These are phyloP conservation scores for Volvariella surrecta DNA, from an alignment of 1,284 basidiomycete species.

Conservation along the genomic window DNA sequence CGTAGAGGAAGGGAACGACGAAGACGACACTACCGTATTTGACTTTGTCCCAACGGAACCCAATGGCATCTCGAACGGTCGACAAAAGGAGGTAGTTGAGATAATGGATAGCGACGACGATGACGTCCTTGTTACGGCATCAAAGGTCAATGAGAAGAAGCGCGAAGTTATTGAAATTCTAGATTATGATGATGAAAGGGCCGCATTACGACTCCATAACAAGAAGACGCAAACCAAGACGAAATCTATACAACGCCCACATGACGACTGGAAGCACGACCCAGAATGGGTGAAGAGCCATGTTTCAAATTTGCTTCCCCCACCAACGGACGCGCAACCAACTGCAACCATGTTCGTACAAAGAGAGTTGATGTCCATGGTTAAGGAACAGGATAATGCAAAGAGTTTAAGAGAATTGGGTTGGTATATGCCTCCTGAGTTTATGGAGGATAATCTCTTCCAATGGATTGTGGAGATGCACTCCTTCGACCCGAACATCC, in stretches of 20 bases:
- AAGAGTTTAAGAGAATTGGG: slow-evolving; percentile 42
- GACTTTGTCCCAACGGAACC: slow-evolving; percentile 12
- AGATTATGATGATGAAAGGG: slow-evolving; percentile 17
- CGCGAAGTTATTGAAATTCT: not conserved
- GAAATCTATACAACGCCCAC: slow-evolving; percentile 13
- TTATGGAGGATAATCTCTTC: slow-evolving; percentile 55
- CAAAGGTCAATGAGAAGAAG: slow-evolving; percentile 13
- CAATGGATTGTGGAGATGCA: slow-evolving; percentile 64
- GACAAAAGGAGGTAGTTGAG: not conserved
- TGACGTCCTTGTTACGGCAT: slow-evolving; percentile 12
- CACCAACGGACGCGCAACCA: slow-evolving; percentile 40
- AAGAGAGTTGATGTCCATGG: slow-evolving; percentile 43
- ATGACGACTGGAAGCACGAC: slow-evolving; percentile 47
- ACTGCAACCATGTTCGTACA: slow-evolving; percentile 45
- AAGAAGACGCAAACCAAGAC: slow-evolving; percentile 9
- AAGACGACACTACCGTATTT: slow-evolving; percentile 40
- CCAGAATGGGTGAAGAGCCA: slow-evolving; percentile 35
- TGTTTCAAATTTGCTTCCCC: slow-evolving; percentile 38
- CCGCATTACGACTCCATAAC: slow-evolving; percentile 9
- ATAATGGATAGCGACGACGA: slow-evolving; percentile 14
- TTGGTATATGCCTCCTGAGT: slow-evolving; percentile 53
- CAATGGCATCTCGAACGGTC: not conserved
- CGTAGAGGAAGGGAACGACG: slow-evolving; percentile 35
- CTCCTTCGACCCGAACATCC: slow-evolving; percentile 48
- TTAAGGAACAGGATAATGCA: slow-evolving; percentile 45